Evolutionary conservation across 116 monocot species (phyloP).

Genomic region (Iris pallida): DNA sequence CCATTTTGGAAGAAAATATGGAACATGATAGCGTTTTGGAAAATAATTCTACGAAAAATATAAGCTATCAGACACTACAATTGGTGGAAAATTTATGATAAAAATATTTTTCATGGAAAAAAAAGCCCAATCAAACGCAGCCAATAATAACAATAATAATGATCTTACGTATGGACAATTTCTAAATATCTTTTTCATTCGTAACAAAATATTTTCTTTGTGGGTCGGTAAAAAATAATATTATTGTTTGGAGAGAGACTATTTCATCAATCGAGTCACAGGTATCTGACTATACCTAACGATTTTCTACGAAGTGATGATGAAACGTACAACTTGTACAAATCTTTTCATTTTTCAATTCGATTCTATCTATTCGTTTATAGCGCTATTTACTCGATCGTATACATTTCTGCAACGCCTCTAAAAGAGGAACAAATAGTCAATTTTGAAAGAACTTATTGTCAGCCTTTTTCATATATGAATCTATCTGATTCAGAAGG

Average conservation of each 20-base stretch:
- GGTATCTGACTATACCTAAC: constrained; percentile 3
- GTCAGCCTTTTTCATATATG: too few species aligned
- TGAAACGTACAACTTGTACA: background rate
- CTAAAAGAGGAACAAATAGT: constrained; percentile 1
- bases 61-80: too few species aligned
- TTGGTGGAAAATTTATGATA: background rate
- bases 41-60: too few species aligned
- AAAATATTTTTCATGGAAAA: background rate
- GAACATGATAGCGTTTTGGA: too few species aligned
- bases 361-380: background rate
- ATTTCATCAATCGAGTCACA: constrained; percentile 9
- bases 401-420: constrained; percentile 9
- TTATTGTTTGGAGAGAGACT: constrained; percentile 8
- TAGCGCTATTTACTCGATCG: constrained; percentile 18
- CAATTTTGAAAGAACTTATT: too few species aligned
- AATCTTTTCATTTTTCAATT: constrained; percentile 8
- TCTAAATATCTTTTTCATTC: background rate
- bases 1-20: too few species aligned
- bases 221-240: background rate
- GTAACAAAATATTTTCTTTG: background rate
- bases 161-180: background rate
- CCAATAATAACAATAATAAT: background rate
- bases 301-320: too few species aligned
- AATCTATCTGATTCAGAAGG: too few species aligned
- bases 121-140: background rate